Evolutionary conservation across 164 flowering plant species (phyloP).

Genomic region (Vitis rotundifolia): DNA sequence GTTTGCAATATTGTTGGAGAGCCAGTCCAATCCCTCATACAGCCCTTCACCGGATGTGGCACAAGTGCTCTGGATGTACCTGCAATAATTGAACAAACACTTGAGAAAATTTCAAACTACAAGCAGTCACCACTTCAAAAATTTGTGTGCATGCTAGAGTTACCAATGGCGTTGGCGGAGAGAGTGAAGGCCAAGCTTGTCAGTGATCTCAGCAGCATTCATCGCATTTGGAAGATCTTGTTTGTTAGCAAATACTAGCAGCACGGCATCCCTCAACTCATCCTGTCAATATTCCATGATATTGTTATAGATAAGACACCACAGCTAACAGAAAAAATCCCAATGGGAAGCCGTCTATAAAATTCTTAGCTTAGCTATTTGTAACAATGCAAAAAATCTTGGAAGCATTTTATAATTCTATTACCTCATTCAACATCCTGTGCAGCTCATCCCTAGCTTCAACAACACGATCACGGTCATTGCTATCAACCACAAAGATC

Average conservation of each 20-base stretch:
- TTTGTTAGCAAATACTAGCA: conserved; percentile 87
- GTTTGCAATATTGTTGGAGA: conserved; percentile 43
- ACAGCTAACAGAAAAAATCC: too few species aligned
- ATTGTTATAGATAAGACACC: too few species aligned
- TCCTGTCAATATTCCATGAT: conserved; percentile 34
- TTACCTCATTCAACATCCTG: conserved; percentile 78
- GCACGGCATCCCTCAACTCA: conserved; percentile 77
- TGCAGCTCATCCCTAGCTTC: conserved; percentile 81
- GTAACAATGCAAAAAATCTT: background rate
- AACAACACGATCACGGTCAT: conserved; percentile 74
- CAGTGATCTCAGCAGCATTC: conserved; percentile 90
- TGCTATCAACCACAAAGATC: conserved; percentile 79
- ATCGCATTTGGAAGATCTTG: conserved; percentile 92
- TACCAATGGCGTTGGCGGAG: conserved; percentile 87
- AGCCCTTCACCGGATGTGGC: conserved; percentile 84
- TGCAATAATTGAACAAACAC: conserved; percentile 13
- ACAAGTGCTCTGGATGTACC: conserved; percentile 86
- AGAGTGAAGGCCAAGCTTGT: conserved; percentile 81
- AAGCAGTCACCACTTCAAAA: too few species aligned
- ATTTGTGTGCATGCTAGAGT: too few species aligned
- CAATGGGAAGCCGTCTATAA: too few species aligned
- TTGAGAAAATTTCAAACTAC: too few species aligned
- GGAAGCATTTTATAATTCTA: too few species aligned
- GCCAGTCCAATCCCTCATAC: conserved; percentile 81
- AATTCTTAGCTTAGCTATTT: too few species aligned